Percentiles rank a stretch among this genome's conserved stretches.
Evolutionary conservation across 768 basidiomycete species (phyloP).

Genomic region (Leccinum sublutescens): DNA sequence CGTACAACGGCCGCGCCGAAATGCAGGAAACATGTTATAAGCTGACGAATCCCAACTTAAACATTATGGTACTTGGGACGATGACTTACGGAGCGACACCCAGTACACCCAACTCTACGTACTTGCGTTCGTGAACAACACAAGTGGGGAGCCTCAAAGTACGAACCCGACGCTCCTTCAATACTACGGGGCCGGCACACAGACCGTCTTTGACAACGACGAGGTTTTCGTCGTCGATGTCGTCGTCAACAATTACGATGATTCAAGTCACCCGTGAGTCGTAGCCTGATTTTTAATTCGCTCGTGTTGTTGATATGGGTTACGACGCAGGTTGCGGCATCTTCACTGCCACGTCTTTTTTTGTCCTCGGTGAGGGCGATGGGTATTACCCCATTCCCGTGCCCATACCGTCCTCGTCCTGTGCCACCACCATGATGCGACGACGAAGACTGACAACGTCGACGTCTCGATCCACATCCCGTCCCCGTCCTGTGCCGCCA

Average conservation of each 20-base stretch:
- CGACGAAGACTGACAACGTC: too few species aligned
- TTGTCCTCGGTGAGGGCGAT: slow-evolving; percentile 35
- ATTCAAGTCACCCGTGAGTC: slow-evolving; percentile 32
- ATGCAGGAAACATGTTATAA: slow-evolving; percentile 36
- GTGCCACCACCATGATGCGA: too few species aligned
- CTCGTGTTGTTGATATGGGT: neutral
- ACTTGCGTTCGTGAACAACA: slow-evolving; percentile 27
- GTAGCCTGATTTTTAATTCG: neutral
- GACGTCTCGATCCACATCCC: too few species aligned
- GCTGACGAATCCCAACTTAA: slow-evolving; percentile 26
- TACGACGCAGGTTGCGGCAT: slow-evolving; percentile 30
- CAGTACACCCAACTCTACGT: slow-evolving; percentile 23
- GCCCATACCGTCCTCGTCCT: too few species aligned
- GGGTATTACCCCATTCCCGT: slow-evolving; percentile 27
- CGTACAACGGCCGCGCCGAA: slow-evolving; percentile 38
- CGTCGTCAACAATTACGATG: slow-evolving; percentile 25
- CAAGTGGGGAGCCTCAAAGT: slow-evolving; percentile 26
- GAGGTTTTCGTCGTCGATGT: slow-evolving; percentile 29
- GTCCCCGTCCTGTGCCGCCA: too few species aligned
- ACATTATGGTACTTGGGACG: slow-evolving; percentile 29
- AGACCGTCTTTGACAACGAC: slow-evolving; percentile 28
- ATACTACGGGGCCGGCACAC: slow-evolving; percentile 23
- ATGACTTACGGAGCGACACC: slow-evolving; percentile 27
- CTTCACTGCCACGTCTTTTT: slow-evolving; percentile 38
- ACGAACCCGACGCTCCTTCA: slow-evolving; percentile 30